A percentile compares a stretch with the other conserved stretches of the same genome.
Conservation (phyloP, 2,329 filamentous ascomycete species). For the Venturiaceae sp. region DNA sequence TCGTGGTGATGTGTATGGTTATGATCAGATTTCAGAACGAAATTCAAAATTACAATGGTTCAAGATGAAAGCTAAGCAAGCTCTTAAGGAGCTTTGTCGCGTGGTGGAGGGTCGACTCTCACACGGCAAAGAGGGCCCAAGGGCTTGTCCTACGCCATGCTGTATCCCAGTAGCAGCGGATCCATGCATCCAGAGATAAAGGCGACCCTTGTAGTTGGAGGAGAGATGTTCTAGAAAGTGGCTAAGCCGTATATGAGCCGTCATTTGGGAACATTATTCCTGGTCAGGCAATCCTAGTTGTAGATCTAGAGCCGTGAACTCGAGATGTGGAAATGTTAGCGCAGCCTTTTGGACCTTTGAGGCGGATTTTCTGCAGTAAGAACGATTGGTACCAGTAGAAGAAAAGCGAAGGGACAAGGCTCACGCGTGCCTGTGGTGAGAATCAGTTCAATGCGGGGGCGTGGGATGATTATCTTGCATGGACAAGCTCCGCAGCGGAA, state of each 20-base stretch:
- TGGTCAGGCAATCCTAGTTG: background rate
- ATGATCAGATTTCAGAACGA: background rate
- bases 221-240: background rate
- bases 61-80: background rate
- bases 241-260: background rate
- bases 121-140: background rate
- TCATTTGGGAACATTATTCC: background rate
- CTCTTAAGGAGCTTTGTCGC: background rate
- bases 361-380: background rate
- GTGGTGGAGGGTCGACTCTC: background rate
- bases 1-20: background rate
- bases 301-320: background rate
- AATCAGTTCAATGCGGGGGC: no score
- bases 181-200: background rate
- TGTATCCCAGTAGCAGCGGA: background rate
- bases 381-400: background rate
- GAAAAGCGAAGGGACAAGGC: background rate
- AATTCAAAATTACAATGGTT: background rate
- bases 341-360: background rate
- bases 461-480: background rate
- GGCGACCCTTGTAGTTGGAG: background rate
- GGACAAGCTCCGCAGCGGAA: background rate
- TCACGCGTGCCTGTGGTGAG: background rate
- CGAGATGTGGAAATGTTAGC: background rate
- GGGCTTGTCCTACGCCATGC: background rate